Conservation (phyloP, 2,329 filamentous ascomycete genomes). For the Neodidymelliopsis sp. region DNA sequence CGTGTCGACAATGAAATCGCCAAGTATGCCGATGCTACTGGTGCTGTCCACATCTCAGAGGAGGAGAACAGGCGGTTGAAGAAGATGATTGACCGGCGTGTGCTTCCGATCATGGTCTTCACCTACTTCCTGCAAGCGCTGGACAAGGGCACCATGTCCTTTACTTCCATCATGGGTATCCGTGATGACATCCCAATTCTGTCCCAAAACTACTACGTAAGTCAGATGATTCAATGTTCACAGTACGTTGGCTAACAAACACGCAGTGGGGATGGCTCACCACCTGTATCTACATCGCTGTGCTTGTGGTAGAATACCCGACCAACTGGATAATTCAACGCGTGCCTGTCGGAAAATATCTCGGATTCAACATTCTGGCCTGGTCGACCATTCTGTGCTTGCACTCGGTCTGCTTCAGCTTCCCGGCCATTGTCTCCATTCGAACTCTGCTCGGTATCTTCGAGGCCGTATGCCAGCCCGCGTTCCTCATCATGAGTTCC, state of each 20-base stretch:
- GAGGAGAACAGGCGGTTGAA: conserved; percentile 69
- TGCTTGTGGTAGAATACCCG: conserved; percentile 75
- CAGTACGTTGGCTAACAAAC: neutral
- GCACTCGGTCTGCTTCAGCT: conserved; percentile 68
- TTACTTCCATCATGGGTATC: conserved; percentile 69
- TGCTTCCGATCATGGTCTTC: conserved; percentile 73
- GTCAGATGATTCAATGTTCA: conserved; percentile 3
- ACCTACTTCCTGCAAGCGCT: conserved; percentile 75
- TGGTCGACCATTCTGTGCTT: conserved; percentile 69
- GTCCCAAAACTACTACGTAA: conserved; percentile 36
- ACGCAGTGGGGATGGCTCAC: conserved; percentile 73
- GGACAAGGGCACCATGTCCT: conserved; percentile 72
- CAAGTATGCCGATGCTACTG: conserved; percentile 67
- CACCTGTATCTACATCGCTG: conserved; percentile 76
- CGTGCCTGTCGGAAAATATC: conserved; percentile 72
- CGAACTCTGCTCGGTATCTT: conserved; percentile 74
- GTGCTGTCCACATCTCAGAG: conserved; percentile 63
- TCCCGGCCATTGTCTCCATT: conserved; percentile 65
- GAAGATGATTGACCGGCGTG: conserved; percentile 70
- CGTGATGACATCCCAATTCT: conserved; percentile 49
- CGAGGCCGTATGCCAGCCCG: conserved; percentile 73
- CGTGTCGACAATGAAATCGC: conserved; percentile 75
- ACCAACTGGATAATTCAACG: conserved; percentile 71
- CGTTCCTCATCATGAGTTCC: conserved; percentile 70
- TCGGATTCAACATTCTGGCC: conserved; percentile 67